Base-by-base conservation (phyloP, 2,329 filamentous ascomycete species). In the Paradendryphiella salina region DNA sequence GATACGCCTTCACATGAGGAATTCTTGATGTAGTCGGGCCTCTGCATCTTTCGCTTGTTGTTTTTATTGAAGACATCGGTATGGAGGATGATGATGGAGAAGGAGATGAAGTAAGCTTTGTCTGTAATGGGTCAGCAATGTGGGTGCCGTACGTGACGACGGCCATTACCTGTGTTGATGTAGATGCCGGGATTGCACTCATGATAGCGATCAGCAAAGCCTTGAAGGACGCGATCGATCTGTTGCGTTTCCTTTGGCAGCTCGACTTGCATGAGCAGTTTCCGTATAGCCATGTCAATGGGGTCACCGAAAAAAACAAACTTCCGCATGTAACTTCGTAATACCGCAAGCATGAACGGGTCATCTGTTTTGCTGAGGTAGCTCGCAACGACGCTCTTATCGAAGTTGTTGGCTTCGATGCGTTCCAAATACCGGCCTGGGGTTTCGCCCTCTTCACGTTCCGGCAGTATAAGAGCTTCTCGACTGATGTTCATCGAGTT, bases 11-110 rank as follows among this genome's bases (percentile, higher is more conserved):
- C 92, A 3, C 89, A 91, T 17, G 85, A 86, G 0, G 92, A 95
- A 70, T 97, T 97, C 74, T 95, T 96, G 62, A 97, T 81, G 73
- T 99, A 99, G 67, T 97, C 94, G 0, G 82, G 77, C 69, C 96
- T 95, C 68, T 96, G 91, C 94, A 99, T 99, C 75, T 99, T 99
- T 73, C 94, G 84, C 76, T 97, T 97, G 77, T 97, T 97, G 78
- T 97, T 99, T 75, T 96, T 96, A 79, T 99, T 99, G 83, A 97
- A 97, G n/a, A 96, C 90, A 69, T 99, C 94, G 0, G 94, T 97
- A 65, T 99, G 94, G 28, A 99, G 79, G 61, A 99, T 96, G 52
- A 99, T 83, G 49, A 99, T 85, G 1, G 93, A 97, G 70, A 99
- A 99, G 13, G 93, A 91, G 58, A 97, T 93, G 66, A 97, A 96